A percentile compares a stretch with the other conserved stretches of the same genome.
Conservation (phyloP, 352 stramenopile genomes). For the Detonula confervacea region DNA sequence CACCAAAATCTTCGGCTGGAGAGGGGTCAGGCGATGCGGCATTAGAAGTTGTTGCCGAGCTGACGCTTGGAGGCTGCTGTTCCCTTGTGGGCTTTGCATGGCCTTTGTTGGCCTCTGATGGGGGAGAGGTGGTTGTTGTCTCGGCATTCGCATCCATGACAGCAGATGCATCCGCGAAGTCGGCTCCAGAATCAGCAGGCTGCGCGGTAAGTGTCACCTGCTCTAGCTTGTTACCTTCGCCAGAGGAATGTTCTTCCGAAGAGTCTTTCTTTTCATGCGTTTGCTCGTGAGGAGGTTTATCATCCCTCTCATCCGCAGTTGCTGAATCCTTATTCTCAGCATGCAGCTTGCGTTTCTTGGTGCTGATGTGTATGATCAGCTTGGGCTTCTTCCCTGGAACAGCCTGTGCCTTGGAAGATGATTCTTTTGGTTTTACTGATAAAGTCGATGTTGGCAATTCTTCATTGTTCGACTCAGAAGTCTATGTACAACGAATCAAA, state of each 20-base stretch:
- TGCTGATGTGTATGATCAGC: slow-evolving; percentile 45
- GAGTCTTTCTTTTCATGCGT: not conserved
- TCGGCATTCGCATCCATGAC: too few species aligned
- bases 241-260: not conserved
- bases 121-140: slow-evolving; percentile 11
- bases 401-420: not conserved
- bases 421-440: slow-evolving; percentile 1
- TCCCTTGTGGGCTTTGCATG: too few species aligned
- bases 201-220: not conserved
- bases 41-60: slow-evolving; percentile 4
- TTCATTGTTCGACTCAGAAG: slow-evolving; percentile 3
- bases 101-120: too few species aligned
- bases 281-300: not conserved
- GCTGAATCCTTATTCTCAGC: slow-evolving; percentile 7
- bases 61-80: too few species aligned
- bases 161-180: not conserved
- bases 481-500: not conserved
- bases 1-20: not conserved
- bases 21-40: not conserved
- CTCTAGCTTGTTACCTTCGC: not conserved
- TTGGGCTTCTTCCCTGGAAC: slow-evolving; percentile 45
- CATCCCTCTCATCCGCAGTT: not conserved
- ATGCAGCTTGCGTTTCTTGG: slow-evolving; percentile 22
- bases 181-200: slow-evolving; percentile 4
- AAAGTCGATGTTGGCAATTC: not conserved